Evolutionary conservation across 805 yeast genomes (phyloP).

Genomic region (Clavispora fructus): DNA sequence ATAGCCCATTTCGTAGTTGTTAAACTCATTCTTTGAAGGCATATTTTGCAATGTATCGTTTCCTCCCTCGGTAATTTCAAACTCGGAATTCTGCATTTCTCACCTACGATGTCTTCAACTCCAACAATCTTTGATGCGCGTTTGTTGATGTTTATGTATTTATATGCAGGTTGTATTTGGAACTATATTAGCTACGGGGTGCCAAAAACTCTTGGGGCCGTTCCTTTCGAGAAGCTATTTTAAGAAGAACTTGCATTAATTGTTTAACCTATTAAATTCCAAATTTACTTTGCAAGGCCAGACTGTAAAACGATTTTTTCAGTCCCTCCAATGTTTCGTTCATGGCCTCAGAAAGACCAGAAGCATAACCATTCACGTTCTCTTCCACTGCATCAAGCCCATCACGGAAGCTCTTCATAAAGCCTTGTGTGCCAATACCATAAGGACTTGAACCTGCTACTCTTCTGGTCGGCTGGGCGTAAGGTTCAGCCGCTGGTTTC

Average conservation of each 20-base stretch:
- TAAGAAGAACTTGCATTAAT: too few species aligned
- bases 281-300: constrained; percentile 49
- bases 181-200: too few species aligned
- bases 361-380: constrained; percentile 53
- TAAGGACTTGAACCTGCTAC: constrained; percentile 18
- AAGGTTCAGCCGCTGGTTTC: constrained; percentile 16
- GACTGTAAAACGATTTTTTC: constrained; percentile 45
- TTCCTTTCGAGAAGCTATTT: too few species aligned
- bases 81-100: neutral
- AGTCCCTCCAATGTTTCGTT: constrained; percentile 46
- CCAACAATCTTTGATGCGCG: neutral
- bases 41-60: neutral
- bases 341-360: constrained; percentile 47
- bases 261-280: constrained; percentile 22
- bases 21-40: too few species aligned
- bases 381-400: constrained; percentile 53
- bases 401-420: constrained; percentile 43
- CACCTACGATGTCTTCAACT: neutral
- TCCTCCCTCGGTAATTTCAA: neutral
- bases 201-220: too few species aligned
- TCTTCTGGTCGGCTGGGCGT: constrained; percentile 45
- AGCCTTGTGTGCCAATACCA: constrained; percentile 34
- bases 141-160: neutral
- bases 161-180: neutral
- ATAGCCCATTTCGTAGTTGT: constrained; percentile 6